These are phyloP conservation scores for Xylaria sp. DNA, from an alignment of 2,329 filamentous ascomycete genomes.

Conservation along the genomic window DNA sequence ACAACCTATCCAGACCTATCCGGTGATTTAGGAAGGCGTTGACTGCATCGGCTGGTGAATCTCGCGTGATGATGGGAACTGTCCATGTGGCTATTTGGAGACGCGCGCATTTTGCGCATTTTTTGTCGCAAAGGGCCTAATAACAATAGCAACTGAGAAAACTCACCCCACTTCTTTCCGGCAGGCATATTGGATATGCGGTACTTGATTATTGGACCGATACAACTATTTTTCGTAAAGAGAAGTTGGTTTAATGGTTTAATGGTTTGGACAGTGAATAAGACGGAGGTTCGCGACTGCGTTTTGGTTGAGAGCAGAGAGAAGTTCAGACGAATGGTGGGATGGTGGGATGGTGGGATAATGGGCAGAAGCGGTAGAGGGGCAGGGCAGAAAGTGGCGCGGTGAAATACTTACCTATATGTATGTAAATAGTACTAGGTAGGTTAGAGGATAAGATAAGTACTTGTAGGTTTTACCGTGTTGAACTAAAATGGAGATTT, in stretches of 20 bases:
- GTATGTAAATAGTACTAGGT: neutral
- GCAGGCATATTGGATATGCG: constrained; percentile 49
- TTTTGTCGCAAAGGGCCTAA: neutral
- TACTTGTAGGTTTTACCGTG: too few relatives aligned
- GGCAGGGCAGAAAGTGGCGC: constrained; percentile 2
- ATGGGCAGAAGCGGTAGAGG: neutral
- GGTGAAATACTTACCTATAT: neutral
- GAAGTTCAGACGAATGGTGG: constrained; percentile 9
- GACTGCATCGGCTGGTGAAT: constrained; percentile 2
- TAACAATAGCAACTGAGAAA: constrained; percentile 22
- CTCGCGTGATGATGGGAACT: constrained; percentile 29
- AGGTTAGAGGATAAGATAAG: neutral
- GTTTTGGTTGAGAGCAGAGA: neutral
- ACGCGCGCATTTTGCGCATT: constrained; percentile 13
- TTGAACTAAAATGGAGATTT: too few relatives aligned
- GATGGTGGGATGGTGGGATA: constrained; percentile 17
- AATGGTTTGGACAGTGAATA: neutral
- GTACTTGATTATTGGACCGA: neutral
- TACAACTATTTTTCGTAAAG: neutral
- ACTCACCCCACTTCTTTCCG: constrained; percentile 55
- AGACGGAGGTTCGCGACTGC: neutral
- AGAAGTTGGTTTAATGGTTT: neutral
- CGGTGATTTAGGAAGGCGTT: constrained; percentile 9
- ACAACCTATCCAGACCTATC: constrained; percentile 27
- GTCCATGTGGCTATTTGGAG: constrained; percentile 37